Base-by-base conservation (phyloP, 352 stramenopile genomes). In the Phytopythium delawarense region DNA sequence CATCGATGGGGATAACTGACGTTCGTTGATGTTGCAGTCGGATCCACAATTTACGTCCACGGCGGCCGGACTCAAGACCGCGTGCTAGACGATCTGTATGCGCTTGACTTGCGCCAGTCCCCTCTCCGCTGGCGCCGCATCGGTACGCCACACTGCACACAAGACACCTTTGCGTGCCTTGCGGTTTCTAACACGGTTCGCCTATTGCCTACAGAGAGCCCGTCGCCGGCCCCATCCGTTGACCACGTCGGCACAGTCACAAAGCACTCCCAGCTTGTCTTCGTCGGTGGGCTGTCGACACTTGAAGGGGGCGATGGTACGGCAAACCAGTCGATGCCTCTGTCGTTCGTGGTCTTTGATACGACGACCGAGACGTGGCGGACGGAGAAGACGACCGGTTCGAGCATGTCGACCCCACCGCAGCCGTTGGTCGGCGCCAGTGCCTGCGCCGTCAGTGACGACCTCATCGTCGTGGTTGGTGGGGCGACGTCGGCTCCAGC, bases 81-180 rank as follows among this genome's bases (percentile, higher is more conserved):
- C 15, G 87, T 92, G 2, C 89, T 92, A 57, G 66, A 62, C 23
- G 87, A 96, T 61, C 62, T 94, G 11, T 89, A 79, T 63, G 74
- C 81, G 20, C 61, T 96, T 1, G 79, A 94, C 50, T 50, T 96
- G 12, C 56, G 25, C 3, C 59, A 74, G 39, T 66, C 52, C 11
- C 59, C 71, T 2, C 67, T 63, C 0, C 48, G 64, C 42, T 94
- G 84, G 85, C 75, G 71, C 46, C 66, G 68, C 52, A 80, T 92
- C 42, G 78, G 77, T 89, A 63, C 44, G 58, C 20, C 40, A 18
- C 57, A n/a, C 5, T 46, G 12, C 21, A 18, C 63, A 15, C 23
- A 39, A 55, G 25, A 32, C 28, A 32, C 28, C 21, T 13, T 55
- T 51, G 37, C 9, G 18, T 16, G 9, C 11, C 21, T 50, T 15